These are phyloP conservation scores for Leishmania amazonensis DNA, from an alignment of 208 protist species.

Conservation along the genomic window DNA sequence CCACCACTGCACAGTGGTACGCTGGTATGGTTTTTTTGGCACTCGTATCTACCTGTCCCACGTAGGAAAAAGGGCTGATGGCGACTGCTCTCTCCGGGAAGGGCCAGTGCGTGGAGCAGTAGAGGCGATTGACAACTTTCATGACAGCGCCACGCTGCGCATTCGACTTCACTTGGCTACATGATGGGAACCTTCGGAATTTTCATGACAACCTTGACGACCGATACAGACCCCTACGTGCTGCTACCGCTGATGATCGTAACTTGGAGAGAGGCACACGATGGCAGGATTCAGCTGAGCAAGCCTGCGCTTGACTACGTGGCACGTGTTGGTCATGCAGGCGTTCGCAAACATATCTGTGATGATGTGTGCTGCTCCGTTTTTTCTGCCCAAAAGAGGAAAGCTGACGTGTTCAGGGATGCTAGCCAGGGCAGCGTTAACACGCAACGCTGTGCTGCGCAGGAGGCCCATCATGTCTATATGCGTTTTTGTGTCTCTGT, in stretches of 20 bases:
- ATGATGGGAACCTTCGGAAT: slow-evolving; percentile 29
- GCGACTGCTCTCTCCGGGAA: slow-evolving; percentile 11
- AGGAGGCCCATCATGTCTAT: neutral
- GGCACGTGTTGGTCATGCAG: slow-evolving; percentile 10
- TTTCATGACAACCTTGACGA: slow-evolving; percentile 24
- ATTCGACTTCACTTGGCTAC: slow-evolving; percentile 24
- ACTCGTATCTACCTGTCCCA: slow-evolving; percentile 22
- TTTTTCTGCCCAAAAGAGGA: neutral
- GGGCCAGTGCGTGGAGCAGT: slow-evolving; percentile 5
- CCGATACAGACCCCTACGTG: slow-evolving; percentile 33
- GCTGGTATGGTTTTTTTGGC: slow-evolving; percentile 36
- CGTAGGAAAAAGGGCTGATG: slow-evolving; percentile 34
- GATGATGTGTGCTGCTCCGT: slow-evolving; percentile 17
- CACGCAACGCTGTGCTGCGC: neutral
- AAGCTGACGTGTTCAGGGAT: neutral
- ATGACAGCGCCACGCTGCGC: slow-evolving; percentile 20
- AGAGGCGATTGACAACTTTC: slow-evolving; percentile 19
- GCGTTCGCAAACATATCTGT: slow-evolving; percentile 11
- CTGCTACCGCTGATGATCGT: slow-evolving; percentile 33
- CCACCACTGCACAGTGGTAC: slow-evolving; percentile 27
- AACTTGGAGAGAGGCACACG: slow-evolving; percentile 31
- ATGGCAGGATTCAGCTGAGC: slow-evolving; percentile 12
- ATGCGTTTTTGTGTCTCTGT: neutral
- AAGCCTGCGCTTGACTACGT: neutral
- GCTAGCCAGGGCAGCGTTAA: neutral